These are phyloP conservation scores for Penicillium sp. DNA, from an alignment of 2,329 filamentous ascomycete species.

Conservation along the genomic window DNA sequence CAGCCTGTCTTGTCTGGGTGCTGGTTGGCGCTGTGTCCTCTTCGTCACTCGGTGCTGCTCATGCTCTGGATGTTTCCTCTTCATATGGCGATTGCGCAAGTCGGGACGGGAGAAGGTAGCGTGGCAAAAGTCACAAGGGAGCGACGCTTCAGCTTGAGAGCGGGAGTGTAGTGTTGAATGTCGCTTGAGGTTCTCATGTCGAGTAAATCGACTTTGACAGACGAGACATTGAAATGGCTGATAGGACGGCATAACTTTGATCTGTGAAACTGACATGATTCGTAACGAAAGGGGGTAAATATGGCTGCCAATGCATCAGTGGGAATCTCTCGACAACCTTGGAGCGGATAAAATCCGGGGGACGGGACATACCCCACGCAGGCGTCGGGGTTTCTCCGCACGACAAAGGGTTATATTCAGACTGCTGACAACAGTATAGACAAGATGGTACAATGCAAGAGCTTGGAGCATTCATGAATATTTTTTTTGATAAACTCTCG, in stretches of 20 bases:
- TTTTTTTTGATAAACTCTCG: background rate
- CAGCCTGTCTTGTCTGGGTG: background rate
- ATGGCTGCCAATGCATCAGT: constrained; percentile 2
- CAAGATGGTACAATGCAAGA: background rate
- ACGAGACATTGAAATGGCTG: constrained; percentile 46
- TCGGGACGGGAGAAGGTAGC: constrained; percentile 46
- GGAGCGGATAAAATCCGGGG: constrained; percentile 6
- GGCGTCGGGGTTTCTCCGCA: constrained; percentile 4
- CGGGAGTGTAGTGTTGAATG: constrained; percentile 43
- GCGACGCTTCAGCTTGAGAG: constrained; percentile 29
- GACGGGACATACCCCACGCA: constrained; percentile 3
- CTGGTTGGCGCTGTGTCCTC: background rate
- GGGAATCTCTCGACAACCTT: background rate
- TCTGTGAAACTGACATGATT: background rate
- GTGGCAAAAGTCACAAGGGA: constrained; percentile 41
- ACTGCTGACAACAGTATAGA: background rate
- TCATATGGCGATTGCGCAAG: constrained; percentile 45
- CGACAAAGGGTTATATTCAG: background rate
- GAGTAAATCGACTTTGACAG: constrained; percentile 42
- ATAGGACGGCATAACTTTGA: constrained; percentile 10
- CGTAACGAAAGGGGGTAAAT: background rate
- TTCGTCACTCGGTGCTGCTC: constrained; percentile 13
- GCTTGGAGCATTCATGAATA: background rate
- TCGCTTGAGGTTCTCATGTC: constrained; percentile 46
- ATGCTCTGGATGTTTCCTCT: constrained; percentile 41